Conservation (phyloP, 2,329 filamentous ascomycete genomes). For the Teratosphaeriaceae sp. region DNA sequence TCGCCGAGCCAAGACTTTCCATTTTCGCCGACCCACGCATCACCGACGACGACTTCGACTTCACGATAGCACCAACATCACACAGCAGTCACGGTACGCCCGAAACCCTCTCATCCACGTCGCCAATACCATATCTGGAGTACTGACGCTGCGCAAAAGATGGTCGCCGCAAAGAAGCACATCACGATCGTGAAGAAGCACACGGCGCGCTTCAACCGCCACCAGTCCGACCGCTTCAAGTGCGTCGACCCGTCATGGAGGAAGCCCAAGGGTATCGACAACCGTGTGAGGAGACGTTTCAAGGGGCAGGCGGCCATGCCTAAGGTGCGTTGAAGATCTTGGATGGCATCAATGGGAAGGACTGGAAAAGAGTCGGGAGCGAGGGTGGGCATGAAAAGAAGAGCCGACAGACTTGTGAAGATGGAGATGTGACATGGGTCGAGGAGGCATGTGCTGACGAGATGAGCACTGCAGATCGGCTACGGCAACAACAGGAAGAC, state of each 20-base stretch:
- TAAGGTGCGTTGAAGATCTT: constrained; percentile 62
- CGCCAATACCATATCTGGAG: not conserved
- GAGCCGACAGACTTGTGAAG: not conserved
- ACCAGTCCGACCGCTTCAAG: constrained; percentile 97
- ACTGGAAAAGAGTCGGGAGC: constrained; percentile 5
- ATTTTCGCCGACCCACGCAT: too few species aligned
- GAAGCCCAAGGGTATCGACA: constrained; percentile 99
- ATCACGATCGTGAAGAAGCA: constrained; percentile 99
- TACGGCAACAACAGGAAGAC: constrained; percentile 99
- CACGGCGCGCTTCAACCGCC: constrained; percentile 93
- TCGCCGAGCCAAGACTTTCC: too few species aligned
- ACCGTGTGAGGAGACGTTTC: constrained; percentile 94
- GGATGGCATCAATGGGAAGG: constrained; percentile 5
- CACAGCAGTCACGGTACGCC: not conserved
- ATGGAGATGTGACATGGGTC: not conserved
- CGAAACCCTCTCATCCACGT: not conserved
- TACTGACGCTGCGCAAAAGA: constrained; percentile 46
- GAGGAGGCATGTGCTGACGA: constrained; percentile 4
- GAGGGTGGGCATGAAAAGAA: not conserved
- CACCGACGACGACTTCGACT: not conserved
- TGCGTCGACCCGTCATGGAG: constrained; percentile 87
- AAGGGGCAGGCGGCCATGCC: constrained; percentile 94
- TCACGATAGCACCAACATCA: not conserved
- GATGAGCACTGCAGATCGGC: constrained; percentile 63
- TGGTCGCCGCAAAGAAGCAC: constrained; percentile 99